A percentile compares a stretch with the other conserved stretches of the same genome.
phyloP scores from a whole-genome alignment of 495 filamentous ascomycete genomes.

The Lophium mytilinum region DNA sequence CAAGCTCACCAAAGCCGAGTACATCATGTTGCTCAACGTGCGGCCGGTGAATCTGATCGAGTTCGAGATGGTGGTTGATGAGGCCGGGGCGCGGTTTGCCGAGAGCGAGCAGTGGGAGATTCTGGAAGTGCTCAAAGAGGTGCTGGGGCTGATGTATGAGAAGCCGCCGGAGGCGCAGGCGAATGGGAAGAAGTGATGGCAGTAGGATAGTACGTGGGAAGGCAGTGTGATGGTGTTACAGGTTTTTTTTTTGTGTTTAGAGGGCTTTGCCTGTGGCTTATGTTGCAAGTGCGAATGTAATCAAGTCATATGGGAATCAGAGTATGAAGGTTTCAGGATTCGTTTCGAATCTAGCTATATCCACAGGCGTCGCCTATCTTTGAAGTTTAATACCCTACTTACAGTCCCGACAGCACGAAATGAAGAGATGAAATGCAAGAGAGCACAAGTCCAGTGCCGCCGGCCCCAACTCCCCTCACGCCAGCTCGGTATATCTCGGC shows the following conservation, averaged over 20 bases:
- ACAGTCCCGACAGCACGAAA: too few species aligned
- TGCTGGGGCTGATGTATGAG: not conserved
- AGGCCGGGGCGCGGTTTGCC: constrained; percentile 1
- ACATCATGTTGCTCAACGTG: constrained; percentile 20
- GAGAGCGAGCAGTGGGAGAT: constrained; percentile 1
- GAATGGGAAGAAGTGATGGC: not conserved
- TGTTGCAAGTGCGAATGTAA: too few species aligned
- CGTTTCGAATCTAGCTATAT: too few species aligned
- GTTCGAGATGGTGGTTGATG: constrained; percentile 18
- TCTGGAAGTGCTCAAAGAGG: not conserved
- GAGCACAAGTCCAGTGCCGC: too few species aligned
- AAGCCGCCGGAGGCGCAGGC: not conserved
- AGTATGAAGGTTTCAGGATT: too few species aligned
- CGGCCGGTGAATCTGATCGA: constrained; percentile 1
- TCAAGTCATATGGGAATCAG: too few species aligned
- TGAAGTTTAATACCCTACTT: too few species aligned
- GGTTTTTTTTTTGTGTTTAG: not conserved
- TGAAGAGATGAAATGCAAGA: too few species aligned
- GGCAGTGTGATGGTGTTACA: not conserved
- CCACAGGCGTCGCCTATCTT: too few species aligned
- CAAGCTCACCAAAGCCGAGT: constrained; percentile 18
- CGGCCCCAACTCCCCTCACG: too few species aligned
- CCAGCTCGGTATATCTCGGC: too few species aligned
- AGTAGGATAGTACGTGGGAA: not conserved
- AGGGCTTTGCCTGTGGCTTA: too few species aligned